Evolutionary conservation across 257 asterid genomes (phyloP), one percentile per base, ranked within the genome.

Genomic region (Thymus quinquecostatus): DNA sequence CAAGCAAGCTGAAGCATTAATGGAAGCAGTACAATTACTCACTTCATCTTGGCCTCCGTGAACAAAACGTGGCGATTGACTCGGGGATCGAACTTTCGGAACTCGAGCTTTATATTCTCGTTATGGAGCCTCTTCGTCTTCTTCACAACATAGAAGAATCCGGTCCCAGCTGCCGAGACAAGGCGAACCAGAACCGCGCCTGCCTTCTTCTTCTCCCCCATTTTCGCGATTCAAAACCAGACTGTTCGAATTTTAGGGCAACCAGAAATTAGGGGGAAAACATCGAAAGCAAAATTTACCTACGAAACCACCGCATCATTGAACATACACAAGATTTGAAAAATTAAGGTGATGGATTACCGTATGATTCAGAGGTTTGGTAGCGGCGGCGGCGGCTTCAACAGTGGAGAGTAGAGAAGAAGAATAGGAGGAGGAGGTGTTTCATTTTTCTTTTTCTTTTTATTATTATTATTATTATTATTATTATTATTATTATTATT

Each of bases 1-100:
- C 28, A 43, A 43, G 75, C 40, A 32, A 49, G 6, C 21, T 6
- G 58, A 45, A 74, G 57, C 36, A 45, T 11, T 13, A 14, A 56
- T 4, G 7, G 2, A 0, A 13, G 13, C 58, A 3, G 47, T 69
- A 68, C 21, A 49, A 8, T 55, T 38, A 61, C 55, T 88, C 83
- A 86, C 82, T 88, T 88, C 92, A 86, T 88, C 82, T 88, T 86
- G 21, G 85, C 86, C 79, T 86, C 92, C 10, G 86, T 86, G 82
- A 88, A 88, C 70, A 86, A 77, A 66, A 86, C 96, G 55, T 88
- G 96, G 55, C 82, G 82, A 54, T 85, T 86, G 48, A 88, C 92
- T 6, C 96, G 90, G 66, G 96, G 92, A 73, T 88, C 96, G 44
- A 78, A 88, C 85, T 88, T 88, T 2, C 89, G 82, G 58, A 88